phyloP scores from a whole-genome alignment of 1,139 yeast genomes.

The Pichia terricola region DNA sequence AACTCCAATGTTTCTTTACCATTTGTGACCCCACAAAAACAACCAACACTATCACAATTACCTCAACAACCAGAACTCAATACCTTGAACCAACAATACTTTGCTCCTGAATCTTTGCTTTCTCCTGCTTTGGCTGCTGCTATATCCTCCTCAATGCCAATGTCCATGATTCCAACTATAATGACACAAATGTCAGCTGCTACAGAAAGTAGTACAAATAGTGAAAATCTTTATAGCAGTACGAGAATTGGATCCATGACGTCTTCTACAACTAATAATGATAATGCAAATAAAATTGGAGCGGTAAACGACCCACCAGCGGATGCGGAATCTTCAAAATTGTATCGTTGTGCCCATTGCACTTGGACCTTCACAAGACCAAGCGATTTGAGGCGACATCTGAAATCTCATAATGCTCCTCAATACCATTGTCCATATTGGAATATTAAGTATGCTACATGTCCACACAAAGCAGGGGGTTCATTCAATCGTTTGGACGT shows the following conservation, averaged over 20 bases:
- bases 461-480: slow-evolving; percentile 61
- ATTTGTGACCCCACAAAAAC: not conserved
- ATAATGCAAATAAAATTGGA: not conserved
- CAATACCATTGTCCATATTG: slow-evolving; percentile 65
- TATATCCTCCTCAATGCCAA: slow-evolving; percentile 1
- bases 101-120: not conserved
- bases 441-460: slow-evolving; percentile 48
- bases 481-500: slow-evolving; percentile 64
- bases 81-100: not conserved
- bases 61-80: not conserved
- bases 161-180: slow-evolving; percentile 4
- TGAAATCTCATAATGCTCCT: slow-evolving; percentile 55
- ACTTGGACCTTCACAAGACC: slow-evolving; percentile 60
- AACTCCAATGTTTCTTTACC: slow-evolving; percentile 5
- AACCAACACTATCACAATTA: not conserved
- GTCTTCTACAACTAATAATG: not conserved
- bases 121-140: not conserved
- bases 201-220: not conserved
- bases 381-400: slow-evolving; percentile 58
- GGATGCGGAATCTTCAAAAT: slow-evolving; percentile 23
- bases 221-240: not conserved
- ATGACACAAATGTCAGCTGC: slow-evolving; percentile 2
- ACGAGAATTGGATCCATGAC: not conserved
- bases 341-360: slow-evolving; percentile 50
- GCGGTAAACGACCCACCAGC: slow-evolving; percentile 13